Evolutionary conservation across 2,329 filamentous ascomycete species (phyloP).

Genomic region (Fonsecaea erecta): DNA sequence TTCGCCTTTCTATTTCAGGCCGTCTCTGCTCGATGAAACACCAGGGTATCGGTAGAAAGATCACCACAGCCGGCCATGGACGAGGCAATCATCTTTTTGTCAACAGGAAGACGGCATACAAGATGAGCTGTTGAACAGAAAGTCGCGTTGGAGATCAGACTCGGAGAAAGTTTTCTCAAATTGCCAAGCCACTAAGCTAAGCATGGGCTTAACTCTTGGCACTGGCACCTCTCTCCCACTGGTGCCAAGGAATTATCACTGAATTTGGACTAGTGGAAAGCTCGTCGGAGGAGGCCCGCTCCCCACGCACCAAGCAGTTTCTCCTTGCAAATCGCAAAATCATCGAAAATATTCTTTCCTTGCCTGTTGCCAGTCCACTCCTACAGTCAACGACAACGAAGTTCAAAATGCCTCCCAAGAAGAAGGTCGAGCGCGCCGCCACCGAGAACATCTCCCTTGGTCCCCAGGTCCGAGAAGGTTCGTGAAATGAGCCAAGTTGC

Average conservation of each 20-base stretch:
- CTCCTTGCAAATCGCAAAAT: neutral
- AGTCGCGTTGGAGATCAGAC: neutral
- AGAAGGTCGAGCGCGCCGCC: slow-evolving; percentile 75
- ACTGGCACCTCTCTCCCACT: neutral
- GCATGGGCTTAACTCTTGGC: neutral
- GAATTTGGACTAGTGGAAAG: neutral
- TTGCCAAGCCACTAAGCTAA: neutral
- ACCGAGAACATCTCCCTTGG: slow-evolving; percentile 99
- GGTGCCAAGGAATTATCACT: neutral
- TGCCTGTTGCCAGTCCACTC: neutral
- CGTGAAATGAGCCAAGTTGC: slow-evolving; percentile 43
- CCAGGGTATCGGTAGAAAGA: neutral
- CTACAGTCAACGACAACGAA: slow-evolving; percentile 4
- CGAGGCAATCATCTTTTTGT: neutral
- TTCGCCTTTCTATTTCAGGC: neutral
- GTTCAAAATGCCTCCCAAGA: slow-evolving; percentile 89
- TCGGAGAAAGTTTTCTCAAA: neutral
- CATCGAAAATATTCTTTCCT: slow-evolving; percentile 4
- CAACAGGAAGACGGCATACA: neutral
- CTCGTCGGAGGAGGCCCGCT: neutral
- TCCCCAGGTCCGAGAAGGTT: slow-evolving; percentile 94
- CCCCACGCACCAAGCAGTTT: neutral
- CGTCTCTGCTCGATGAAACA: neutral
- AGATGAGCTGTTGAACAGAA: neutral
- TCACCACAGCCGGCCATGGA: neutral